Percentiles rank a stretch among this genome's conserved stretches.
These are phyloP conservation scores for Lichtheimia ramosa DNA, from an alignment of 371 early-diverging fungal species.

Conservation along the genomic window DNA sequence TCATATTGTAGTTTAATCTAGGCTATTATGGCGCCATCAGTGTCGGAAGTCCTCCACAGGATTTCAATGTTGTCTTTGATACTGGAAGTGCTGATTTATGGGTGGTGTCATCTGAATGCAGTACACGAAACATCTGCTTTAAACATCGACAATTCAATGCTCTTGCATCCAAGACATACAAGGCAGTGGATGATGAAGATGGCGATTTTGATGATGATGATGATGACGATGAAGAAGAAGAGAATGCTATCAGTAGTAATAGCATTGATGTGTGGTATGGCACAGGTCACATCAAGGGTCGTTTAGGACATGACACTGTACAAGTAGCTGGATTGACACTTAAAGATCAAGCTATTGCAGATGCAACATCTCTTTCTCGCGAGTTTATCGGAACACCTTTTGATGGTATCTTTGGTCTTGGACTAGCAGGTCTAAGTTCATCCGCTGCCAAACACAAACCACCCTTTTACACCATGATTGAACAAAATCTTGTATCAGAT, in stretches of 20 bases:
- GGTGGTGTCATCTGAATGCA: constrained; percentile 92
- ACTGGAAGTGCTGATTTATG: constrained; percentile 78
- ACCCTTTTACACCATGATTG: constrained; percentile 72
- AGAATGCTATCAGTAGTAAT: neutral
- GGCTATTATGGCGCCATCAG: constrained; percentile 65
- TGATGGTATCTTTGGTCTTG: constrained; percentile 74
- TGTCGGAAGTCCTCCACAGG: constrained; percentile 71
- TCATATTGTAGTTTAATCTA: constrained; percentile 3
- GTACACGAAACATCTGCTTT: constrained; percentile 60
- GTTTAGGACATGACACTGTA: constrained; percentile 51
- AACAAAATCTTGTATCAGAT: constrained; percentile 56
- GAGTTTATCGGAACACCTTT: constrained; percentile 62
- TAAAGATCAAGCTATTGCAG: constrained; percentile 48
- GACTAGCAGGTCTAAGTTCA: constrained; percentile 53
- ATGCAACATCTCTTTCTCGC: constrained; percentile 53
- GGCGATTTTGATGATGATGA: constrained; percentile 4
- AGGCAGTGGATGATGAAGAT: neutral
- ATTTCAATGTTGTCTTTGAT: constrained; percentile 71
- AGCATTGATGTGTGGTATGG: constrained; percentile 63
- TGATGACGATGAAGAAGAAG: constrained; percentile 6
- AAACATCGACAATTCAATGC: constrained; percentile 22
- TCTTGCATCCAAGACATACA: constrained; percentile 12
- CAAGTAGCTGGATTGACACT: constrained; percentile 49
- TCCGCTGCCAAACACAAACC: constrained; percentile 47
- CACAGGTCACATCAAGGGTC: constrained; percentile 56